Conservation (phyloP, 129 eudicot species). For the Kitagawia praeruptora region DNA sequence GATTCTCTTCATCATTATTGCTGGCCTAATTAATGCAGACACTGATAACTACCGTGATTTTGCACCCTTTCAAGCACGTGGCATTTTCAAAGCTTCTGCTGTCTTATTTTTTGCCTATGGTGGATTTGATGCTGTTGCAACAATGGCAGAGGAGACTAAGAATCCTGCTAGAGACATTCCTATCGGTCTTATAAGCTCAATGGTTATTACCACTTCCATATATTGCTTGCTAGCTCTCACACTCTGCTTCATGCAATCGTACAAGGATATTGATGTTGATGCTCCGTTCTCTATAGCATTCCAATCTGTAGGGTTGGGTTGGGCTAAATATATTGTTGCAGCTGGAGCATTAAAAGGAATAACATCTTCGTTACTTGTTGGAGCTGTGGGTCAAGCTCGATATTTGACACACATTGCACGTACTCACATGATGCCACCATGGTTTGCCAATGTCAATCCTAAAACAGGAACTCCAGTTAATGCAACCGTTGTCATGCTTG, state of each 20-base stretch:
- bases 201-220: conserved; percentile 47
- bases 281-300: conserved; percentile 77
- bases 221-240: conserved; percentile 64
- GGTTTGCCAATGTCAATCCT: conserved; percentile 57
- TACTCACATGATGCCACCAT: conserved; percentile 85
- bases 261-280: background rate
- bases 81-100: conserved; percentile 71
- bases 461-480: conserved; percentile 76
- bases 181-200: conserved; percentile 73
- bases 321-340: conserved; percentile 87
- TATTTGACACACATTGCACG: conserved; percentile 84
- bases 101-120: conserved; percentile 67
- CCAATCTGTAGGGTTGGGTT: conserved; percentile 41
- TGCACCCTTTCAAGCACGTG: conserved; percentile 32
- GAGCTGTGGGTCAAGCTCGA: conserved; percentile 84
- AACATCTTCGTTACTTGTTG: conserved; percentile 69
- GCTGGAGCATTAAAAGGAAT: conserved; percentile 81
- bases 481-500: conserved; percentile 53
- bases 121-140: conserved; percentile 81
- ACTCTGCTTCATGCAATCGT: conserved; percentile 62
- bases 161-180: conserved; percentile 77
- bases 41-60: conserved; percentile 37
- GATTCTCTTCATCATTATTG: conserved; percentile 65
- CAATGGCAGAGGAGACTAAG: conserved; percentile 92
- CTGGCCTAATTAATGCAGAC: conserved; percentile 73